A percentile compares a stretch with the other conserved stretches of the same genome.
phyloP scores from a whole-genome alignment of 75 land plant genomes.

The Azolla pinnata region DNA sequence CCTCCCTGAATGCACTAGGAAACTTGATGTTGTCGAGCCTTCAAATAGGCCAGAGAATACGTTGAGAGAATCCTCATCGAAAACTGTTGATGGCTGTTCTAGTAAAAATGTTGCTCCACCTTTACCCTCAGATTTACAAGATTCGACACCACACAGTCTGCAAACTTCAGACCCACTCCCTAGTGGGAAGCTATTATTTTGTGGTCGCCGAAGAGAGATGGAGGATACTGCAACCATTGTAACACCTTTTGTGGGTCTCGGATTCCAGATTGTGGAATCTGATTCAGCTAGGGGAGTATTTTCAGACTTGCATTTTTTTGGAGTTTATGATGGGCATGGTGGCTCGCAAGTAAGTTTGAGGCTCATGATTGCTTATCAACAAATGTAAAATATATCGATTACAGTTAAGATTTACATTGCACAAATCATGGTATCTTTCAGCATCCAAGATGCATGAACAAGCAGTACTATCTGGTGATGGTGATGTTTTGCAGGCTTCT shows the following conservation, averaged over 20 bases:
- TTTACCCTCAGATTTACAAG: too few species aligned
- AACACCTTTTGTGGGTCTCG: constrained; percentile 22
- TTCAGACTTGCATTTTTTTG: constrained; percentile 46
- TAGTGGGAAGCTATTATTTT: constrained; percentile 32
- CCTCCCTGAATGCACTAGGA: too few species aligned
- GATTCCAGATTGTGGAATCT: background rate
- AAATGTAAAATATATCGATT: too few species aligned
- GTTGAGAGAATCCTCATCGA: too few species aligned
- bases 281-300: too few species aligned
- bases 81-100: too few species aligned
- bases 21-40: too few species aligned
- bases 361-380: background rate
- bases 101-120: too few species aligned
- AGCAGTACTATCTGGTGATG: too few species aligned
- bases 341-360: constrained; percentile 63
- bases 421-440: background rate
- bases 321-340: constrained; percentile 91
- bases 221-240: constrained; percentile 66
- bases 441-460: background rate
- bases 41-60: too few species aligned
- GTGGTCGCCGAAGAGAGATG: constrained; percentile 89
- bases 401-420: background rate
- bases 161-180: too few species aligned
- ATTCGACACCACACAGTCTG: too few species aligned
- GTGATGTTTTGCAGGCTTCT: constrained; percentile 43